Evolutionary conservation across 208 protist genomes (phyloP).

Genomic region (Dictyostelium gargantuum): DNA sequence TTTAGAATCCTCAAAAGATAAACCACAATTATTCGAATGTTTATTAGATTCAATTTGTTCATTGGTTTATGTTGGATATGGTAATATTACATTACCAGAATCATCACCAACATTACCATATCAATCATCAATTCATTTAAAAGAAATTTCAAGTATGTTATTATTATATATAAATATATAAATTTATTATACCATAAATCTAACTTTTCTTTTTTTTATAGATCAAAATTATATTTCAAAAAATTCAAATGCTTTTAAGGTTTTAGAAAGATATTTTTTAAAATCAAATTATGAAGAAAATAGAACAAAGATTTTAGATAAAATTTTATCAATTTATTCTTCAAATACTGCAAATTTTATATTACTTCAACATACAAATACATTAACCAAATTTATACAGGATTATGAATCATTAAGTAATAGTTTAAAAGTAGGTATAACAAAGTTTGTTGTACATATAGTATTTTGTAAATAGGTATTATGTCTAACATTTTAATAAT

Average conservation of each 20-base stretch:
- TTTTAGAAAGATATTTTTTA: slow-evolving; percentile 57
- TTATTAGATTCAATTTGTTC: slow-evolving; percentile 14
- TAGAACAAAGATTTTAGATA: slow-evolving; percentile 41
- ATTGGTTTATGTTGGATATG: slow-evolving; percentile 44
- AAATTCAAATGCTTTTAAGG: slow-evolving; percentile 23
- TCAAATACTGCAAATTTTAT: slow-evolving; percentile 44
- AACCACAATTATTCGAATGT: neutral
- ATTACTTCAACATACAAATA: slow-evolving; percentile 46
- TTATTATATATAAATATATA: neutral
- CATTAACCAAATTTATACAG: slow-evolving; percentile 55
- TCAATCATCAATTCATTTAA: slow-evolving; percentile 46
- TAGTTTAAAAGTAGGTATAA: slow-evolving; percentile 20
- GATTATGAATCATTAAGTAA: slow-evolving; percentile 51
- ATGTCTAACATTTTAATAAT: too few relatives aligned
- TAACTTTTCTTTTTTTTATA: neutral
- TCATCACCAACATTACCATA: slow-evolving; percentile 33
- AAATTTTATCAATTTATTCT: slow-evolving; percentile 25
- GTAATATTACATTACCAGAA: slow-evolving; percentile 6
- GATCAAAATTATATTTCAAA: slow-evolving; percentile 37
- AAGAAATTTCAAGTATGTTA: slow-evolving; percentile 55
- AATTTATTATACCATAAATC: neutral
- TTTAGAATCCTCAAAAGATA: slow-evolving; percentile 45
- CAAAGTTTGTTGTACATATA: too few relatives aligned
- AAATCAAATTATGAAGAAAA: slow-evolving; percentile 46
- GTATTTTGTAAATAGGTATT: too few relatives aligned